Evolutionary conservation across 1,139 yeast species (phyloP), one percentile per base, ranked within the genome.

Genomic region (Hanseniaspora sp.): DNA sequence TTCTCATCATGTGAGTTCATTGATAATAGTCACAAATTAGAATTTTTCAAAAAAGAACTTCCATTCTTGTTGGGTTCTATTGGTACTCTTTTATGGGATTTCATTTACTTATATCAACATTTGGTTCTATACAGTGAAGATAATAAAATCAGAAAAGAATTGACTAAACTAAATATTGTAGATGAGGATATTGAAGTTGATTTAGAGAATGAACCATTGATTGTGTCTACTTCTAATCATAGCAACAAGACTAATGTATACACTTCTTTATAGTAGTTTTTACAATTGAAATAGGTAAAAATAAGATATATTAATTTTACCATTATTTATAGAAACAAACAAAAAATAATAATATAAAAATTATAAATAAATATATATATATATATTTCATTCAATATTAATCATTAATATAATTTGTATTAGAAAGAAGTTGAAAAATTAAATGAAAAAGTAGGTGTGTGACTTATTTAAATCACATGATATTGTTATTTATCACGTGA

Each of bases 51-150:
- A 57, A 80, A 79, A 55, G 95, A 87, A 62, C 68, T 87, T 55
- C 95, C 97, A 0, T 90, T 84, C 63, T 75, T 90, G 29, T 62
- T 88, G 34, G 96, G 96, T 0, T 83, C 95, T 59, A 78, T 90
- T 0, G 96, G 96, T 5, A 88, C 96, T 0, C 77, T 90, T 29
- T 61, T 82, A 5, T 87, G 88, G 68, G 97, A 90, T 66, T 60
- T 80, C 35, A 69, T 78, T 15, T 88, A 87, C 64, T 83, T 90
- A 61, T 77, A 78, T 64, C 97, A 90, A 53, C 67, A 65, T 57
- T 66, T 63, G 57, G 61, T 65, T 8, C 57, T 67, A 13, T 67
- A 67, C 56, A 61, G 65, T 9, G 61, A 61, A 1, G 69, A 67
- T 52, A 55, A 55, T 56, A 61, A 59, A 39, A 46, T 64, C n/a